These are phyloP conservation scores for Insectozyma bohioensis DNA, from an alignment of 1,139 yeast genomes.

Conservation along the genomic window DNA sequence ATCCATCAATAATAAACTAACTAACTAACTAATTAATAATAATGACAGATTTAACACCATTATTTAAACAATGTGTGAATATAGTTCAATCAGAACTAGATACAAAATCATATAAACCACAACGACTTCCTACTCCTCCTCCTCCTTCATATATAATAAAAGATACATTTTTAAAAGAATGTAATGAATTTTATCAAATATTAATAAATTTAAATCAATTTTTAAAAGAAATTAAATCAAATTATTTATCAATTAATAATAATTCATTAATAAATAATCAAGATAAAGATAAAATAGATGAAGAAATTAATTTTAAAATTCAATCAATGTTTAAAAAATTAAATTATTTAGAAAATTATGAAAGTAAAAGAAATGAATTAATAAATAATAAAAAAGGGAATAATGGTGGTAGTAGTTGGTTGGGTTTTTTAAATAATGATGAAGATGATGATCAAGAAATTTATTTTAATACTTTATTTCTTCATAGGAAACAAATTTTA, in stretches of 20 bases:
- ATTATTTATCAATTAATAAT: slow-evolving; percentile 44
- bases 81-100: slow-evolving; percentile 37
- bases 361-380: slow-evolving; percentile 38
- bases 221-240: slow-evolving; percentile 37
- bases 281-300: slow-evolving; percentile 56
- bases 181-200: slow-evolving; percentile 43
- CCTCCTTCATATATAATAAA: slow-evolving; percentile 24
- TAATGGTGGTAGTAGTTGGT: slow-evolving; percentile 25
- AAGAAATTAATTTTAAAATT: slow-evolving; percentile 50
- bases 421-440: slow-evolving; percentile 20
- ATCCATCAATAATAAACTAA: no score
- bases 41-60: slow-evolving; percentile 56
- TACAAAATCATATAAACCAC: slow-evolving; percentile 6
- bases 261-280: slow-evolving; percentile 21
- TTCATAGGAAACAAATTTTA: slow-evolving; percentile 41
- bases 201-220: slow-evolving; percentile 40
- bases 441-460: slow-evolving; percentile 29
- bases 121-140: no score
- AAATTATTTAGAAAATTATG: slow-evolving; percentile 51
- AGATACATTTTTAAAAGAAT: slow-evolving; percentile 56
- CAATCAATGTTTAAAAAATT: slow-evolving; percentile 53
- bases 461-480: slow-evolving; percentile 25
- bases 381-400: slow-evolving; percentile 10
- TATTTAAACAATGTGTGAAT: slow-evolving; percentile 48
- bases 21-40: no score